Evolutionary conservation across 2,329 filamentous ascomycete species (phyloP), one percentile per base, ranked within the genome.

Genomic region (Calonectria pauciramosa): DNA sequence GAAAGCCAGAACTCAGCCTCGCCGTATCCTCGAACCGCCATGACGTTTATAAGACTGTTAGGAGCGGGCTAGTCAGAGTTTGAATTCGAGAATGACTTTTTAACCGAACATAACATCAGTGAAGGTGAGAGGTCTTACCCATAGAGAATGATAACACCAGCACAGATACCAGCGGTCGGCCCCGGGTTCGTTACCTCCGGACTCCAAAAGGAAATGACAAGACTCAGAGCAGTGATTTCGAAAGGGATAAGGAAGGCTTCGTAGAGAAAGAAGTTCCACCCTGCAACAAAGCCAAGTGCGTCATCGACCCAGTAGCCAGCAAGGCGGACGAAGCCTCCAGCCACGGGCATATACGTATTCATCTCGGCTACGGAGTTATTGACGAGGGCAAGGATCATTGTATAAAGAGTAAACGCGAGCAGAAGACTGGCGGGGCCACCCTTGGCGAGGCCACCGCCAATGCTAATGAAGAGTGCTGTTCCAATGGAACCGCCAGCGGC

Each of bases 1-100:
- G 90, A 89, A 3, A 92, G 86, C 89, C 90, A 93, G 80, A 96
- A 96, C 81, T 96, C 94, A 13, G 93, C 90, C 82, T 94, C 93
- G 76, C 93, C 93, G 79, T 92, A 94, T 85, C 86, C 91, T 75
- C 91, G 88, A 38, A 94, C 92, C 30, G 91, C 91, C 75, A 94
- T 89, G 49, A 94, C 80, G 79, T 95, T 94, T 78, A 94, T 86
- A 52, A 86, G 79, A 79, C 88, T 89, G 81, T 68, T 75, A 63
- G 60, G 67, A 52, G 54, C 10, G n/a, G 30, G 75, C 73, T 38
- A 34, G 59, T 36, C 54, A n/a, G 28, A 56, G 56, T 34, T 32
- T 36, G 51, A 36, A 44, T 11, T 36, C 68, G n/a, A 23, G 44
- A 54, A 26, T 10, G 14, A 28, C n/a, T 3, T n/a, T 13, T 34